Conservation (phyloP, 768 basidiomycete genomes). For the Hysterangium stoloniferum region DNA sequence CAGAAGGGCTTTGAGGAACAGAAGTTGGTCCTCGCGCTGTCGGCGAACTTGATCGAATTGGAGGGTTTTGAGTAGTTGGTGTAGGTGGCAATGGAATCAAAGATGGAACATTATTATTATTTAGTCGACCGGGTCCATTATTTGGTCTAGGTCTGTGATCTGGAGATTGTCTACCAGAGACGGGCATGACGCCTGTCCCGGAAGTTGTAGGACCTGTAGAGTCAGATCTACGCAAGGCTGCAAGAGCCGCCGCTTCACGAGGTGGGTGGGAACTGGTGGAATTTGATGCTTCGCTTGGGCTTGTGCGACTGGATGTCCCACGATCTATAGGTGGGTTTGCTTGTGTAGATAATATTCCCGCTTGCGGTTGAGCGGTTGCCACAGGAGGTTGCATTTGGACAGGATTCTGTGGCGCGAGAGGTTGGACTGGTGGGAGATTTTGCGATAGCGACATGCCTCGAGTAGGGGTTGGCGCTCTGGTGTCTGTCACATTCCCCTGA, state of each 20-base stretch:
- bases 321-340: too few species aligned
- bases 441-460: too few species aligned
- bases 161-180: not conserved
- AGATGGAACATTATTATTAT: not conserved
- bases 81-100: not conserved
- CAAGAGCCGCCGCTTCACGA: conserved; percentile 54
- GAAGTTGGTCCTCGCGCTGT: not conserved
- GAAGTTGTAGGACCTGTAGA: not conserved
- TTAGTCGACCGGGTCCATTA: not conserved
- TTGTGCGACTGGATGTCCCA: conserved; percentile 20
- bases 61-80: not conserved
- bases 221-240: conserved; percentile 51
- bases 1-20: not conserved
- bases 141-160: not conserved
- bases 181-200: not conserved
- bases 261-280: conserved; percentile 23
- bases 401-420: too few species aligned
- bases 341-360: too few species aligned
- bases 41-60: not conserved
- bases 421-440: too few species aligned
- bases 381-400: too few species aligned
- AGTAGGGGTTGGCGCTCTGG: too few species aligned
- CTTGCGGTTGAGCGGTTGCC: too few species aligned
- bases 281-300: conserved; percentile 25
- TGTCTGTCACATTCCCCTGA: too few species aligned